Base-by-base conservation (phyloP, 75 land plant species). In the Selaginella moellendorffii region DNA sequence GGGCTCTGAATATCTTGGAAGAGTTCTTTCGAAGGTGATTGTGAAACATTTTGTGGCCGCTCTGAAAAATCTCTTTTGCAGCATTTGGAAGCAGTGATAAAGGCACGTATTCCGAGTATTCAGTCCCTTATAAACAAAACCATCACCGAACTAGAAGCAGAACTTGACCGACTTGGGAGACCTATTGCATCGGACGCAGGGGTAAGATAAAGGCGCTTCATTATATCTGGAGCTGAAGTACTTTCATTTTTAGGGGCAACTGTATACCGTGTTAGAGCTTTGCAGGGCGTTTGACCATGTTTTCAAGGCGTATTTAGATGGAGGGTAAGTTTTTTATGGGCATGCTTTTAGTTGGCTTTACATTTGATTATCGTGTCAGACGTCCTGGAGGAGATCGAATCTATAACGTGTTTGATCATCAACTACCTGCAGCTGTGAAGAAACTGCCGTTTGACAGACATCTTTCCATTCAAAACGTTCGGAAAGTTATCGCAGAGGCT, bases 61-160 rank as follows among this genome's bases (percentile, higher is more conserved):
- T 56, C 19, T 21, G n/a, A 19, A 8, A 56, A 2, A 21, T 56
- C n/a, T 56, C 25, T 56, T 19, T 56, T 21, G 21, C 19, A 56
- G 59, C 59, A 56, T 25, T 25, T 56, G 24, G 59, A 56, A 56
- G 24, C 25, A 21, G 59, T 56, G n/a, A 56, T 56, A 2, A 56
- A 56, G 59, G 8, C 59, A 8, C 59, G 59, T 56, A 56, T 56
- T 56, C 59, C 59, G 8, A 21, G 23, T 56, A 56, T 56, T 56
- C 59, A 56, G 24, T 56, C 59, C 5, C 21, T 56, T 5, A 56
- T 56, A 19, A 56, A 56, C 59, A 56, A 56, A 56, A 56, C 17
- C 59, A 56, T 56, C 21, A 56, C 59, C n/a, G 59, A 56, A 24
- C 59, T 56, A 2, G 59, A 56, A 24, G 59, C 59, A 19, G 59